These are phyloP conservation scores for Elaeis guineensis DNA, from an alignment of 176 grass and related monocot genomes.

Conservation along the genomic window DNA sequence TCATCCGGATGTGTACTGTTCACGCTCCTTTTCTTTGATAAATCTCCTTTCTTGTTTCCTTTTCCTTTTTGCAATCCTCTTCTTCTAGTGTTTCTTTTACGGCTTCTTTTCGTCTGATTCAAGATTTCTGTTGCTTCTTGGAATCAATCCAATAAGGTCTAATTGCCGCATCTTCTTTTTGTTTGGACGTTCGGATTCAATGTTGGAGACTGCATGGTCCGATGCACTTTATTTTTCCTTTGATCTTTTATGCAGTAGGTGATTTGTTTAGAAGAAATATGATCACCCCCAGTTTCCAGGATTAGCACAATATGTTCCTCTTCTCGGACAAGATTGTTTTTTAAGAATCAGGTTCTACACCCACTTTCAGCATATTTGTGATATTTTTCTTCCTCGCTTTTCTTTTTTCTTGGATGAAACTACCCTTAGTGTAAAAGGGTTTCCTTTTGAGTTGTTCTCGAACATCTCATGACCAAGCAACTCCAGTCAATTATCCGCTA, in stretches of 20 bases:
- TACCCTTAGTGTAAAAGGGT: background rate
- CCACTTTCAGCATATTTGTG: conserved; percentile 19
- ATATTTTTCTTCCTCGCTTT: conserved; percentile 1
- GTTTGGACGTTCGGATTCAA: conserved; percentile 13
- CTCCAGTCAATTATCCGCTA: no score
- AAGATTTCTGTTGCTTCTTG: no score
- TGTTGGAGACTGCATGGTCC: conserved; percentile 1
- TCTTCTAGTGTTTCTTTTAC: background rate
- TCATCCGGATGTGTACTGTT: no score
- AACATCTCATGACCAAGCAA: no score
- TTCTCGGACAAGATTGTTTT: conserved; percentile 12
- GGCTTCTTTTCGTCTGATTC: conserved; percentile 7
- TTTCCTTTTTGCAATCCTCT: no score
- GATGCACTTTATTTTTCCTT: no score
- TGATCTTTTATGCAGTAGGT: conserved; percentile 13
- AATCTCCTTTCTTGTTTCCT: no score
- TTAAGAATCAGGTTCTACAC: conserved; percentile 35
- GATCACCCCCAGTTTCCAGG: conserved; percentile 2
- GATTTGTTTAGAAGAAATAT: conserved; percentile 3
- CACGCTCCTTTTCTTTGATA: no score
- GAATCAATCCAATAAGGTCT: background rate
- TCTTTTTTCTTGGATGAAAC: background rate
- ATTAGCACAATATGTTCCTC: conserved; percentile 16
- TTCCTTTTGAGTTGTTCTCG: background rate
- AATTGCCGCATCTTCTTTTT: conserved; percentile 12